These are phyloP conservation scores for Dendrobium huoshanense DNA, from an alignment of 106 monocot species.

Conservation along the genomic window DNA sequence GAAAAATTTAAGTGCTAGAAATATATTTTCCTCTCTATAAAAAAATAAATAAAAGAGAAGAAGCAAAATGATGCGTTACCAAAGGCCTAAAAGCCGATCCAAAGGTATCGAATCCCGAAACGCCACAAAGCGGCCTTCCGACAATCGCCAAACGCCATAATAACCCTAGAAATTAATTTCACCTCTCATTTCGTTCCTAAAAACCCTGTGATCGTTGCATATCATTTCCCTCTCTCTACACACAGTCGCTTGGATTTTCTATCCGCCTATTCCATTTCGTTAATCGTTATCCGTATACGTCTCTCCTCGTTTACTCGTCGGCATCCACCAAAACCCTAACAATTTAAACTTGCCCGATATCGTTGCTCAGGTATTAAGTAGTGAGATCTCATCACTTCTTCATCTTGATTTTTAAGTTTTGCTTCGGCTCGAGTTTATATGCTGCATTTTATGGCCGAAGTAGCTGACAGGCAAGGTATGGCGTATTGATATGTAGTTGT, in stretches of 20 bases:
- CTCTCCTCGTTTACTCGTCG: not conserved
- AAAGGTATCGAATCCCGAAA: not conserved
- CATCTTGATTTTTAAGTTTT: not conserved
- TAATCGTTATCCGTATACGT: slow-evolving; percentile 1
- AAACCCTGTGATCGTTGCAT: too few relatives aligned
- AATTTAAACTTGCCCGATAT: not conserved
- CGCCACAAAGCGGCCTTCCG: not conserved
- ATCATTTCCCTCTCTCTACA: not conserved
- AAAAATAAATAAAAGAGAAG: too few relatives aligned
- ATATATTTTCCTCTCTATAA: too few relatives aligned
- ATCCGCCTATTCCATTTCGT: not conserved
- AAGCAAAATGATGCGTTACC: too few relatives aligned
- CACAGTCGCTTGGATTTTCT: too few relatives aligned
- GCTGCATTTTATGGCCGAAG: not conserved
- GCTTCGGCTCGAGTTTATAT: not conserved
- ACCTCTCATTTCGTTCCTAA: not conserved
- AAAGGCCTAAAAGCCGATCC: too few relatives aligned
- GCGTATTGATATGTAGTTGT: not conserved
- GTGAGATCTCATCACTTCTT: not conserved
- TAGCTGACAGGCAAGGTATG: not conserved
- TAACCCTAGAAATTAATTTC: not conserved
- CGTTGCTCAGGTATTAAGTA: not conserved
- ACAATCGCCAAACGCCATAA: not conserved
- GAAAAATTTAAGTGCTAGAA: too few relatives aligned
- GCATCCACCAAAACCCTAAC: not conserved